These are phyloP conservation scores for Neofusicoccum umdonicola DNA, from an alignment of 2,329 filamentous ascomycete genomes.

Conservation along the genomic window DNA sequence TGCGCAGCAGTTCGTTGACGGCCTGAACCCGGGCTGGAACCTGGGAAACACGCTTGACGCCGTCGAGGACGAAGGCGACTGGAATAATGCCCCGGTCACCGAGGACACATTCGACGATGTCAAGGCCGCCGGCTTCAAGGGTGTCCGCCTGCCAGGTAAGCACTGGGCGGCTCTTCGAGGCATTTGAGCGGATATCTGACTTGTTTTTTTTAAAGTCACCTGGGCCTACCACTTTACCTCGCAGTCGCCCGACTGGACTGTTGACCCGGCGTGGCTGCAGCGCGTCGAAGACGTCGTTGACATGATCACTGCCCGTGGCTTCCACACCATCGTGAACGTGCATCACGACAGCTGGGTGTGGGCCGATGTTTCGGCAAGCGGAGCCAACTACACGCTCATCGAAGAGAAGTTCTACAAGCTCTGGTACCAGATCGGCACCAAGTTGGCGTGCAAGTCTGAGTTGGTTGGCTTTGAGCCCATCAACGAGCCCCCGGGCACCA, in stretches of 20 bases:
- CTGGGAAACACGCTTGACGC: conserved; percentile 61
- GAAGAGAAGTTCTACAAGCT: conserved; percentile 56
- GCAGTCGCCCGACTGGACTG: conserved; percentile 52
- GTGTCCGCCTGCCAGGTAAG: conserved; percentile 54
- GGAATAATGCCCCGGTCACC: conserved; percentile 56
- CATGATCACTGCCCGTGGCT: conserved; percentile 50
- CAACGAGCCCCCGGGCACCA: conserved; percentile 58
- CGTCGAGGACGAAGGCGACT: conserved; percentile 55
- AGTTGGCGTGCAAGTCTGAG: conserved; percentile 55
- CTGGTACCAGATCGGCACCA: conserved; percentile 58
- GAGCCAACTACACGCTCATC: conserved; percentile 51
- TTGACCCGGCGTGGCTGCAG: conserved; percentile 56
- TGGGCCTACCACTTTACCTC: conserved; percentile 57
- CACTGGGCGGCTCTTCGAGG: background rate
- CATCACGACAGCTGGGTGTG: conserved; percentile 62
- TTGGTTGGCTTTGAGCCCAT: conserved; percentile 58
- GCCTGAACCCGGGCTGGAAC: conserved; percentile 59
- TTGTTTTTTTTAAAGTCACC: conserved; percentile 45
- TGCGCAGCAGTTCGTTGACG: conserved; percentile 47
- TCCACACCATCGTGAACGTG: conserved; percentile 57
- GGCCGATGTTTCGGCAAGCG: conserved; percentile 51
- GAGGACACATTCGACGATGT: conserved; percentile 52
- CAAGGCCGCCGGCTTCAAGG: conserved; percentile 56
- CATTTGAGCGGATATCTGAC: background rate
- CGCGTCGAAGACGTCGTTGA: conserved; percentile 59